Evolutionary conservation across 345 rosid genomes (phyloP).

Genomic region (Viola odorata): DNA sequence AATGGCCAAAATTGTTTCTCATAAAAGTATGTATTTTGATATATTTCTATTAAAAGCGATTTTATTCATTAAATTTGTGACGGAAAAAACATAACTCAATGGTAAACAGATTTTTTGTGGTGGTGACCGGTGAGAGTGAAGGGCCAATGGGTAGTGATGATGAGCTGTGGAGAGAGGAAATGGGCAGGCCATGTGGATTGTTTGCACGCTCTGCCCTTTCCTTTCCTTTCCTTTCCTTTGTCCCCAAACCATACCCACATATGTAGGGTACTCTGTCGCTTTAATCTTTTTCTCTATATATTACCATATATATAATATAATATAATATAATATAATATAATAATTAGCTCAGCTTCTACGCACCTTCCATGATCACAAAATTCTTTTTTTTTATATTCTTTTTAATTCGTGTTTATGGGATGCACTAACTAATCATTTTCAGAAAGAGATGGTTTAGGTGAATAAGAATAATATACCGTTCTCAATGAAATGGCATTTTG

Average conservation of each 20-base stretch:
- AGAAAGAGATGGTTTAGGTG: neutral
- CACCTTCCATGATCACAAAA: conserved; percentile 5
- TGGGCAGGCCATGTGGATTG: conserved; percentile 44
- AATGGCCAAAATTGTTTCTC: no score
- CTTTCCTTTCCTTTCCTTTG: conserved; percentile 43
- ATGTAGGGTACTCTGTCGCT: conserved; percentile 45
- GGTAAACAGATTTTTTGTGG: no score
- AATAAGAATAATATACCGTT: no score
- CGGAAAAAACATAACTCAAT: no score
- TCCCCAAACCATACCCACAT: conserved; percentile 47
- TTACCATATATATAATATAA: no score
- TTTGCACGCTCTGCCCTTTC: conserved; percentile 22
- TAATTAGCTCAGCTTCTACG: conserved; percentile 16
- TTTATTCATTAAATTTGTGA: no score
- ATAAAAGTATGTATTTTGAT: no score
- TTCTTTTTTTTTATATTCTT: no score
- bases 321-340: no score
- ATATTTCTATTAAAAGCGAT: no score
- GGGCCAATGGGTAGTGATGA: no score
- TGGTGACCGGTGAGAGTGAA: conserved; percentile 1
- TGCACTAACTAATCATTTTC: conserved; percentile 28
- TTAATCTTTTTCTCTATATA: conserved; percentile 1
- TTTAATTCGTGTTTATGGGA: conserved; percentile 11
- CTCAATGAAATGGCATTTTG: no score
- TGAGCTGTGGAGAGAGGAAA: conserved; percentile 32